Percentiles rank a stretch among this genome's conserved stretches.
phyloP scores from a whole-genome alignment of 2,329 filamentous ascomycete species.

The Beauveria caledonica region DNA sequence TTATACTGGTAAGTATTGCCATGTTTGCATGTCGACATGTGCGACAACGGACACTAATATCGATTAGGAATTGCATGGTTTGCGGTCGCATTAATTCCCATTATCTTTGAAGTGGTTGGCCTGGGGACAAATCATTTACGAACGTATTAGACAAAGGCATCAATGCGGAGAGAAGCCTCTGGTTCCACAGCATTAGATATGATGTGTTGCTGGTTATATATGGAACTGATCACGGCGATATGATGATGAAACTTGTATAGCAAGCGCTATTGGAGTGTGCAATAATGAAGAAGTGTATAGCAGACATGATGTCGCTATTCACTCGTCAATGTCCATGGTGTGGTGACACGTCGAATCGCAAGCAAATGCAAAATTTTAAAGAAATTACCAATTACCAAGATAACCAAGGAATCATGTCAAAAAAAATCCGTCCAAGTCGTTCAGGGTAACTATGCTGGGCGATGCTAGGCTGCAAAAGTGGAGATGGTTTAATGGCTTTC shows the following conservation, averaged over 20 bases:
- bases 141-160: constrained; percentile 11
- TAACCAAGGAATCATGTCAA: rapidly evolving
- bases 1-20: constrained; percentile 64
- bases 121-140: constrained; percentile 36
- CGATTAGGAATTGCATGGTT: constrained; percentile 69
- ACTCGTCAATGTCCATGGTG: constrained; percentile 11
- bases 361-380: not conserved
- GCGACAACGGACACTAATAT: not conserved
- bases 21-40: not conserved
- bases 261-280: not conserved
- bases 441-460: not conserved
- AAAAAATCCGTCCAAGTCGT: not conserved
- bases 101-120: constrained; percentile 58
- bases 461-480: not conserved
- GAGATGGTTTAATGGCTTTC: constrained; percentile 8
- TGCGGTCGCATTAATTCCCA: constrained; percentile 65
- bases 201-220: not conserved
- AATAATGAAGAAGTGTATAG: not conserved
- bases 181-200: not conserved
- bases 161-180: not conserved
- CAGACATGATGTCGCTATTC: not conserved
- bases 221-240: not conserved
- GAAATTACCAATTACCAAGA: rapidly evolving
- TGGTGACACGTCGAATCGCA: constrained; percentile 9
- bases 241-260: not conserved